Base-by-base conservation (phyloP, 1,139 yeast genomes). In the Suhomyces choctaworum region DNA sequence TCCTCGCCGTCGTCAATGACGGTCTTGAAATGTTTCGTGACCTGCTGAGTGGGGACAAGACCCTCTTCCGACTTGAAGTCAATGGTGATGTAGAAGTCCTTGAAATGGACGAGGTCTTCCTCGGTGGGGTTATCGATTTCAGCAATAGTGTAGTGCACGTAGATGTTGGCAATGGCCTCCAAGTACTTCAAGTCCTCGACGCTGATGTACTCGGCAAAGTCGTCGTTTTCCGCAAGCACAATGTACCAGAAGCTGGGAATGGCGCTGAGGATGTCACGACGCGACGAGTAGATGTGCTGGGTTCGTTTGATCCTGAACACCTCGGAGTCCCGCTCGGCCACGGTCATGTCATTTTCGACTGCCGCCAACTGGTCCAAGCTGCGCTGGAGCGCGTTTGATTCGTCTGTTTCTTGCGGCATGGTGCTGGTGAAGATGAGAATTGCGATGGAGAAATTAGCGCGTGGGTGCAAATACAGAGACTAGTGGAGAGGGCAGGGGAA, bases 171-270 rank as follows among this genome's bases (percentile, higher is more conserved):
- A 37, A 84, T 76, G 32, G 60, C 59, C 50, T 84, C 92, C 37
- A 84, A 56, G 52, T 71, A 83, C 53, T 78, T 80, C 62, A 81
- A 75, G 53, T 84, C 92, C 27, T 80, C 82, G 1, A 80, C 75
- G 37, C 77, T 67, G 17, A 83, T 64, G 49, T 75, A 82, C 43
- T 84, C 90, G 16, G 84, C 80, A 54, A 84, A 82, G 47, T 83
- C 89, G 27, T 81, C 82, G 53, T 82, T 84, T 52, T 82, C 86
- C 0, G 88, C 84, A 14, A 84, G 60, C 0, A 82, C 87, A 39
- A 82, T 74, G 55, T 80, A 82, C 94, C 94, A 84, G 54, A 84
- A 82, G 44, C 76, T 77, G 1, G 86, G 85, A 29, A 84, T 75
- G 4, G 64, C 52, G 7, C 48, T 39, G 16, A 78, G 62, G 16